Conservation (phyloP, 768 basidiomycete genomes). For the Dentipellis fragilis region DNA sequence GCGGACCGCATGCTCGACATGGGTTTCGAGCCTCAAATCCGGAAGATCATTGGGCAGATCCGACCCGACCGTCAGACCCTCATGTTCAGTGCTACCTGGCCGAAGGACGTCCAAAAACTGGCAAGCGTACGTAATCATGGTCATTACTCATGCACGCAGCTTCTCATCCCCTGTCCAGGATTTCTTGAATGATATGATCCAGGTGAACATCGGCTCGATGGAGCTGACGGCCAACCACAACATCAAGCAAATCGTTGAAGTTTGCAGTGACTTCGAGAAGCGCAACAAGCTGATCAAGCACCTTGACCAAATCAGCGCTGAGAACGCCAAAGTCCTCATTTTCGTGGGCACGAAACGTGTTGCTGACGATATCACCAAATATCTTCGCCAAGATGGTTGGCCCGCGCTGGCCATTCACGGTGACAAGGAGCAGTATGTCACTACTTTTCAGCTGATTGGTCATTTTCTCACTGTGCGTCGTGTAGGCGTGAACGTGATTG, state of each 20-base stretch:
- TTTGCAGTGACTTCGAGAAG: constrained; percentile 97
- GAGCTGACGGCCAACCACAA: constrained; percentile 98
- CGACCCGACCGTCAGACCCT: constrained; percentile 97
- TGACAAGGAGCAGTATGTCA: constrained; percentile 91
- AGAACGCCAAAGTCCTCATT: constrained; percentile 98
- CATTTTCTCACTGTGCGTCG: background rate
- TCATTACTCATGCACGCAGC: background rate
- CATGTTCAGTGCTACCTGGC: constrained; percentile 99
- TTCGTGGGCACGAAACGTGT: constrained; percentile 97
- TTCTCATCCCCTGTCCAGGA: constrained; percentile 41
- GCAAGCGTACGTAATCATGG: constrained; percentile 52
- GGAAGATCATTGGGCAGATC: constrained; percentile 96
- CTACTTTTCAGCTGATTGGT: background rate
- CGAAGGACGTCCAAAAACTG: constrained; percentile 97
- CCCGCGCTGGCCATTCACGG: constrained; percentile 99
- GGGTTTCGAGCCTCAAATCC: constrained; percentile 99
- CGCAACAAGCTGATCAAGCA: constrained; percentile 93
- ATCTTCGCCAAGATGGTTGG: constrained; percentile 96
- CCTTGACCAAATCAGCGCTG: constrained; percentile 89
- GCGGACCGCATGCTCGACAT: constrained; percentile 99
- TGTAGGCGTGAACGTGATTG: constrained; percentile 93
- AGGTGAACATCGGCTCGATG: constrained; percentile 98
- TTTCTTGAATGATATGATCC: constrained; percentile 93
- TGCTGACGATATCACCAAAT: constrained; percentile 98
- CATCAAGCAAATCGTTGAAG: constrained; percentile 90